These are phyloP conservation scores for Polysphondylium violaceum DNA, from an alignment of 78 protist genomes.

Conservation along the genomic window DNA sequence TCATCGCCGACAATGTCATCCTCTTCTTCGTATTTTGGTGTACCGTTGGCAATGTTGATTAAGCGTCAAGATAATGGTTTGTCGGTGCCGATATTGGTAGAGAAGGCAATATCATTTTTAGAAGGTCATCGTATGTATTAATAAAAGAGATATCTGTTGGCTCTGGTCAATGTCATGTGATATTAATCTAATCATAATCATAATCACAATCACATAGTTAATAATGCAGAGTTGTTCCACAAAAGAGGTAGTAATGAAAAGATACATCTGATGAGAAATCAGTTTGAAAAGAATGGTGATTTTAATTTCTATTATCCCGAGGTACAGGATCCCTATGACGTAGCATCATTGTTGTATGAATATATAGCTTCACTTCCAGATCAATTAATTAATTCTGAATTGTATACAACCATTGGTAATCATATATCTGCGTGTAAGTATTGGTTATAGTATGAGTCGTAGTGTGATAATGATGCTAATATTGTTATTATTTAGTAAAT, in stretches of 20 bases:
- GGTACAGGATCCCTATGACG: constrained; percentile 57
- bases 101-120: constrained; percentile 48
- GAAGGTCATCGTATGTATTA: constrained; percentile 53
- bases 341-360: constrained; percentile 35
- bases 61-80: constrained; percentile 65
- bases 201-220: neutral
- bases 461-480: neutral
- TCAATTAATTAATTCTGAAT: constrained; percentile 33
- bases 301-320: constrained; percentile 62
- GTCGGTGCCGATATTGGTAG: constrained; percentile 40
- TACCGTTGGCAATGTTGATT: constrained; percentile 4
- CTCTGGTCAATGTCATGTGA: neutral
- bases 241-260: neutral
- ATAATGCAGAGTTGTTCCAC: constrained; percentile 37
- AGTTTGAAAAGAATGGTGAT: constrained; percentile 41
- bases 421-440: constrained; percentile 41
- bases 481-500: constrained; percentile 3
- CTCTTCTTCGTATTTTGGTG: constrained; percentile 48
- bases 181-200: neutral
- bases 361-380: constrained; percentile 57
- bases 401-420: constrained; percentile 16
- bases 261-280: neutral
- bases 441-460: neutral
- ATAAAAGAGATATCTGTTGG: neutral
- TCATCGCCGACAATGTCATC: neutral